These are phyloP conservation scores for Trichophyton verrucosum DNA, from an alignment of 2,329 filamentous ascomycete species.

Conservation along the genomic window DNA sequence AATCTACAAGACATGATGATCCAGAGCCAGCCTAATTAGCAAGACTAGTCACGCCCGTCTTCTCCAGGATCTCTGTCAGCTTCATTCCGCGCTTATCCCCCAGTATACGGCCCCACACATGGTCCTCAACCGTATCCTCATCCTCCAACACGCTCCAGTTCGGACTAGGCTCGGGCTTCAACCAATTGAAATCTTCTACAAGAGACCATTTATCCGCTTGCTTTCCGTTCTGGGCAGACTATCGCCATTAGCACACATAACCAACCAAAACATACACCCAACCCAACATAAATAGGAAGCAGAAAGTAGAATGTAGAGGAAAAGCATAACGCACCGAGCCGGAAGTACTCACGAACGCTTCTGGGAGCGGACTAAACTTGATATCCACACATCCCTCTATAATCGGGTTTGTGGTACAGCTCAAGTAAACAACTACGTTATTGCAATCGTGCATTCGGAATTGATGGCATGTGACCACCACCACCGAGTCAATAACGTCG, in stretches of 20 bases:
- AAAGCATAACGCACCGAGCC: not conserved
- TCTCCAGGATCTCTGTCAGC: constrained; percentile 51
- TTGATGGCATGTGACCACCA: constrained; percentile 72
- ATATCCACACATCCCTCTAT: constrained; percentile 78
- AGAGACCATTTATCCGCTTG: constrained; percentile 54
- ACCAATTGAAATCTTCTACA: constrained; percentile 96
- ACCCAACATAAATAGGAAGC: too few species aligned
- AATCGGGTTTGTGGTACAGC: constrained; percentile 72
- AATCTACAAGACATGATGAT: not conserved
- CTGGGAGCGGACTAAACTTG: constrained; percentile 65
- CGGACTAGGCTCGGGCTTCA: constrained; percentile 72
- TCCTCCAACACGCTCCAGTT: constrained; percentile 67
- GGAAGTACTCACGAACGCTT: constrained; percentile 49
- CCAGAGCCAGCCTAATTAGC: not conserved
- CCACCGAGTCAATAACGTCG: constrained; percentile 54
- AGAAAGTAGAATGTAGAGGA: too few species aligned
- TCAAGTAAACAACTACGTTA: constrained; percentile 71
- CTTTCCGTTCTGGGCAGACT: constrained; percentile 7
- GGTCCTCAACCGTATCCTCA: constrained; percentile 45
- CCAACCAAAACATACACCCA: too few species aligned
- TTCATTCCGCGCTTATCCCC: constrained; percentile 50
- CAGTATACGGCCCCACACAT: constrained; percentile 58
- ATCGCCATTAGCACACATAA: not conserved
- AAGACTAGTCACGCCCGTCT: constrained; percentile 19
- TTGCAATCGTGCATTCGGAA: constrained; percentile 82